A percentile compares a stretch with the other conserved stretches of the same genome.
These are phyloP conservation scores for Lichtheimia ramosa DNA, from an alignment of 371 early-diverging fungal genomes.

Conservation along the genomic window DNA sequence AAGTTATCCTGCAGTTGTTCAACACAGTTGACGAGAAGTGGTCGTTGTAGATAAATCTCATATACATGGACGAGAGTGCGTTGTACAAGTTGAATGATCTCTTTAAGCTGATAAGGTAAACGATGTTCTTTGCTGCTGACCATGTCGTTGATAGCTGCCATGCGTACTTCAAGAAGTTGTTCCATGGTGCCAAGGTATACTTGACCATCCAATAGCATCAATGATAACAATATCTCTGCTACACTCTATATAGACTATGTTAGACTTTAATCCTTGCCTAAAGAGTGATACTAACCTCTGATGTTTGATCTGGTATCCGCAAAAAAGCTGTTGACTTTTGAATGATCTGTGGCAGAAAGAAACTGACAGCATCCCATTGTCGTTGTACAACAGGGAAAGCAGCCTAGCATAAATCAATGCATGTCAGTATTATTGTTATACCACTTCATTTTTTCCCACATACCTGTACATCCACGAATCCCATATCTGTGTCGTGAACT, in stretches of 20 bases:
- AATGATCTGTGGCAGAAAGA: constrained; percentile 73
- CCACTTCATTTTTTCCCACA: constrained; percentile 19
- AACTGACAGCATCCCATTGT: constrained; percentile 85
- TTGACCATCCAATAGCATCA: constrained; percentile 63
- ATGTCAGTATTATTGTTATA: constrained; percentile 1
- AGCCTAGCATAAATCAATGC: constrained; percentile 29
- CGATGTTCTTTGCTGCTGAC: constrained; percentile 18
- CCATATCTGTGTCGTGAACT: constrained; percentile 46
- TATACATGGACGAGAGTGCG: constrained; percentile 42
- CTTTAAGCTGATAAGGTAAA: constrained; percentile 32
- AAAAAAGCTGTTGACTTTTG: constrained; percentile 60
- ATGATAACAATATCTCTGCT: constrained; percentile 57
- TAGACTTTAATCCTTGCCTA: background rate
- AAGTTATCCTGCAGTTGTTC: constrained; percentile 27
- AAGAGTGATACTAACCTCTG: constrained; percentile 40
- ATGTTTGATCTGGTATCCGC: constrained; percentile 36
- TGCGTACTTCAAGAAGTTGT: constrained; percentile 43
- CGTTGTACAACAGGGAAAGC: constrained; percentile 82
- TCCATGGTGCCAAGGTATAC: constrained; percentile 39
- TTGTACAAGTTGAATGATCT: constrained; percentile 37
- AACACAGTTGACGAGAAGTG: constrained; percentile 26
- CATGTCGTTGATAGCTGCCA: constrained; percentile 33
- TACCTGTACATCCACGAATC: constrained; percentile 10
- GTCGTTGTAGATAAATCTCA: constrained; percentile 32
- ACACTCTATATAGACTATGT: constrained; percentile 41